Evolutionary conservation across 2,329 filamentous ascomycete genomes (phyloP), one percentile per base, ranked within the genome.

Genomic region (Clonostachys solani): DNA sequence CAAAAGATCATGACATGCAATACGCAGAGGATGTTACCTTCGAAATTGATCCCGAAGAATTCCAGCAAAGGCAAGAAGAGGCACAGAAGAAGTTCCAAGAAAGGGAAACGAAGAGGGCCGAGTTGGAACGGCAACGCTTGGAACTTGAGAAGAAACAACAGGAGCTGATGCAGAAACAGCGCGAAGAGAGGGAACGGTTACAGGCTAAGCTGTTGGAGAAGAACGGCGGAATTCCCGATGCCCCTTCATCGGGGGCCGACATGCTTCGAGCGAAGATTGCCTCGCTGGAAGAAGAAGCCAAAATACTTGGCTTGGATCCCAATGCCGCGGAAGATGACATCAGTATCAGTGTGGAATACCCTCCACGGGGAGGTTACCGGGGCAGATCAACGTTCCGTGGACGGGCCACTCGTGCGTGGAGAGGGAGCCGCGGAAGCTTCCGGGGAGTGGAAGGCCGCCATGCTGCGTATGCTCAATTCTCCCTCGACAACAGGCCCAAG

Each of bases 401-500:
- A 19, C 60, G 60, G 10, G 62, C 60, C 23, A 29, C 23, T 10
- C 23, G 23, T 29, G 56, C 64, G 8, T 65, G 65, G 44, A 55
- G 63, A 45, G 62, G 60, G 16, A 56, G 57, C 3, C 64, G 72
- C 40, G 70, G 70, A 9, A 62, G 67, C 17, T 65, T 66, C 43
- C 59, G 68, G 46, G 63, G 73, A 43, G 71, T 57, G 49, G 69
- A 71, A 41, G 74, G 75, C 33, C 70, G 75, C 51, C 75, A 77
- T 42, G 74, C 76, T 4, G 77, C 75, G 1, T 83, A 83, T 54
- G 80, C 75, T 5, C 74, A 77, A 33, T 86, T 84, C 54, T 84
- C 85, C 16, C 73, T 94, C 18, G 89, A 94, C 58, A 91, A 92
- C 61, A 75, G 89, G 41, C 84, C 89, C 0, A 86, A 80, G 60